These are phyloP conservation scores for Fragosphaeria purpurea DNA, from an alignment of 2,329 filamentous ascomycete species.

Conservation along the genomic window DNA sequence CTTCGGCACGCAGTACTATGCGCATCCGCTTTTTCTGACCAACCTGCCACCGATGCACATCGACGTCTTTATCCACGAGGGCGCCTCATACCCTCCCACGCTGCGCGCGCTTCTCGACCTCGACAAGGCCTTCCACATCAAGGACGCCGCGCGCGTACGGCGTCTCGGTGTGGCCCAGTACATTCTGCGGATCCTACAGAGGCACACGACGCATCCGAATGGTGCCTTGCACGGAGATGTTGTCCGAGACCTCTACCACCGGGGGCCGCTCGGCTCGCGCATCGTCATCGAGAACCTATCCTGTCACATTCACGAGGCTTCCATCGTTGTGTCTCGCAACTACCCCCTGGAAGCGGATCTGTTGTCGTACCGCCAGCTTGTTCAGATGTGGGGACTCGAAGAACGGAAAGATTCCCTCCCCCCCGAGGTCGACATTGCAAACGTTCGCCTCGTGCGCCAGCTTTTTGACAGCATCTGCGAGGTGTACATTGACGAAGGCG, in stretches of 20 bases:
- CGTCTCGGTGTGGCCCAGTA: slow-evolving; percentile 42
- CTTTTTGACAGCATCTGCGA: slow-evolving; percentile 51
- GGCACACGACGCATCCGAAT: slow-evolving; percentile 30
- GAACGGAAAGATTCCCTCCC: slow-evolving; percentile 25
- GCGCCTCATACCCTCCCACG: slow-evolving; percentile 23
- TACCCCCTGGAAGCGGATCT: slow-evolving; percentile 45
- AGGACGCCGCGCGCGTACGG: slow-evolving; percentile 36
- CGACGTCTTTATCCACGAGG: slow-evolving; percentile 47
- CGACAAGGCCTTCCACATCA: slow-evolving; percentile 44
- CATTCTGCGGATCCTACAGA: slow-evolving; percentile 43
- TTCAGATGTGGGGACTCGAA: slow-evolving; percentile 31
- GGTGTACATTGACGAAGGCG: slow-evolving; percentile 27
- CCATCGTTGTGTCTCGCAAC: slow-evolving; percentile 37
- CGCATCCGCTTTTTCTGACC: slow-evolving; percentile 40
- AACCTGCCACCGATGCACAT: slow-evolving; percentile 40
- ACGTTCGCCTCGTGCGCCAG: slow-evolving; percentile 41
- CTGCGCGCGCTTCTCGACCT: slow-evolving; percentile 39
- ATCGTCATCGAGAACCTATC: slow-evolving; percentile 45
- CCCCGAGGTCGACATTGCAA: slow-evolving; percentile 35
- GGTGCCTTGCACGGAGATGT: slow-evolving; percentile 20
- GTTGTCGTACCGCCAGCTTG: slow-evolving; percentile 32
- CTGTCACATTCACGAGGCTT: slow-evolving; percentile 34
- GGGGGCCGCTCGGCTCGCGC: slow-evolving; percentile 46
- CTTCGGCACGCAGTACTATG: slow-evolving; percentile 48
- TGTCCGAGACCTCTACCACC: slow-evolving; percentile 29